Base-by-base conservation (phyloP, 805 yeast genomes). In the Pichia eremophila region DNA sequence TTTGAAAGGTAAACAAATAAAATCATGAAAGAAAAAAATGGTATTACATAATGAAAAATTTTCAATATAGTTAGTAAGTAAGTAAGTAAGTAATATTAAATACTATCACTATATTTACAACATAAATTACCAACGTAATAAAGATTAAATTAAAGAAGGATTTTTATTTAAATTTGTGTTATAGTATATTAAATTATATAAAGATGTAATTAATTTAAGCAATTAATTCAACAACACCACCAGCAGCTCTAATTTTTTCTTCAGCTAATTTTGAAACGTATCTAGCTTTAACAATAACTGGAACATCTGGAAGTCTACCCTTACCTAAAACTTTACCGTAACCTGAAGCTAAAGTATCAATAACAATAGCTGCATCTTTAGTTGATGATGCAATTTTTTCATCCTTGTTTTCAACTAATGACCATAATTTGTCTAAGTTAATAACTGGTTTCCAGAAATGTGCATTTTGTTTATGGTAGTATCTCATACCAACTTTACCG, bases 401-500 rank as follows among this genome's bases (percentile, higher is more conserved):
- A 66, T 91, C 98, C 75, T 93, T 89, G 81, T 86, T 81, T 68
- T 85, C 95, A 68, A 93, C 84, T 70, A 93, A 83, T 65, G 97
- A 79, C 99, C 99, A 93, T 73, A 93, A 85, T 77, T 87, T 88
- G 82, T 93, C 98, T 72, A 93, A 79, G 91, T 93, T 93, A 75
- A 93, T 78, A 66, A 85, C 86, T 75, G 99, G 99, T 75, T 78
- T 84, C 99, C 99, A 93, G 89, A 81, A 83, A 71, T 86, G 96
- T 79, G 75, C 78, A 69, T 76, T 78, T 78, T 87, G 95, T 75
- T 85, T 82, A 88, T 88, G 96, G 96, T 83, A 91, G 84, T 85
- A 84, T 85, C 99, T 88, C 97, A 91, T 91, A 90, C 99, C 99
- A 73, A 93, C 98, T 81, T 93, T 95, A 86, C 99, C 99, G 79